Evolutionary conservation across 2,329 filamentous ascomycete species (phyloP), one percentile per base, ranked within the genome.

Genomic region (Pseudocercospora cruenta): DNA sequence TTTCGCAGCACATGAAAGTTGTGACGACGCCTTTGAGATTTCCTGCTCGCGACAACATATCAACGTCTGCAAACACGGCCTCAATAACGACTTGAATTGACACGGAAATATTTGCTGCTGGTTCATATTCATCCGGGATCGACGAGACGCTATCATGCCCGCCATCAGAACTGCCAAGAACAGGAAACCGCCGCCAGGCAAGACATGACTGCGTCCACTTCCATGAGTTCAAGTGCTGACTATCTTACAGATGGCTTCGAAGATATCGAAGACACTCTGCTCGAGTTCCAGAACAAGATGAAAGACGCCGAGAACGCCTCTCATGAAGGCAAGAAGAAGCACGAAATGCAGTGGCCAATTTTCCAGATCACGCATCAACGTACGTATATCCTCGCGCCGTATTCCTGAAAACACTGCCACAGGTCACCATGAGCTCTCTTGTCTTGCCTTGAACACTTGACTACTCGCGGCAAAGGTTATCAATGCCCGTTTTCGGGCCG

Each of bases 291-390:
- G 75, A 94, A 94, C 85, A 93, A 94, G 84, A 94, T 96, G 91
- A 95, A 94, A 80, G 92, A 96, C 77, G 95, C 95, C 60, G 93
- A 97, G 78, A 96, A 96, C 80, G 91, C 93, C 57, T 90, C 93
- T 19, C 87, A 89, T 73, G 81, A 92, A 82, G 78, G 92, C 82
- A 86, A 93, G 86, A 85, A 91, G 88, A 94, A 94, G 78, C 91
- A 97, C 77, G 93, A 98, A 81, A 92, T 92, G 72, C 87, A 94
- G 70, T 99, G 95, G 95, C 94, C 95, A 67, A 93, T 99, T 71
- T 98, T 99, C 77, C 94, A 98, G 79, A 97, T 99, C 77, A 90
- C 90, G 24, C 95, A 99, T 81, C 93, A 97, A 81, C 89, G 94
- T 82, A 90, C 82, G 79, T 77, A 71, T 68, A 21, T 31, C 57